Base-by-base conservation (phyloP, 2,329 filamentous ascomycete species). In the Penicillium vulpinum region DNA sequence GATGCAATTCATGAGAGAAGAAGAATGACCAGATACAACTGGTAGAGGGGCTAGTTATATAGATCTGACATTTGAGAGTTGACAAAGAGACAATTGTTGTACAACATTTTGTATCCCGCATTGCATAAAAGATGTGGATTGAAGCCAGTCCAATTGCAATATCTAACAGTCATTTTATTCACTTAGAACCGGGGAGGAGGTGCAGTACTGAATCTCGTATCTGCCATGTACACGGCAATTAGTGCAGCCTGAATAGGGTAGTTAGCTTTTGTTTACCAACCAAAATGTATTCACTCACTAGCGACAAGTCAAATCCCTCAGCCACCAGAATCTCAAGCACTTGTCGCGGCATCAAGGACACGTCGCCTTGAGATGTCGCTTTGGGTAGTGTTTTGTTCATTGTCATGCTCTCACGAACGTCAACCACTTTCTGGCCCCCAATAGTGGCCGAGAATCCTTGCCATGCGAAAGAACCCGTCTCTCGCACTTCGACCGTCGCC, bases 391-490 rank as follows among this genome's bases (percentile, higher is more conserved):
- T 57, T 9, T 39, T 48, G 33, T 61, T 61, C 40, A 43, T 52
- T 6, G 51, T 52, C 21, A 61, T 35, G 40, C 58, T 62, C 13
- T 62, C 56, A 26, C 60, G 60, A 10, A 62, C 24, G 51, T 62
- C 56, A 8, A 57, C 53, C 11, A 61, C 51, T n/a, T 51, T 57
- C 18, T 55, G 41, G 22, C 54, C 59, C 18, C 26, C 40, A 21
- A 57, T 28, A n/a, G 24, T 50, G 3, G 51, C 49, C 2, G 41
- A 36, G 21, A 51, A 61, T 8, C 22, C 36, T 4, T 51, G 49
- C 29, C 51, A 47, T 7, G 40, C 38, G 0, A 26, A 13, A 22
- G 41, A 31, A 10, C 39, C 10, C 2, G 31, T 39, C 4, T 38
- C 38, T 33, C 44, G 48, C 16, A 62, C 28, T 43, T 64, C 58